Percentiles rank a stretch among this genome's conserved stretches.
phyloP scores from a whole-genome alignment of 2,329 filamentous ascomycete species.

The Xylariaceae sp. region DNA sequence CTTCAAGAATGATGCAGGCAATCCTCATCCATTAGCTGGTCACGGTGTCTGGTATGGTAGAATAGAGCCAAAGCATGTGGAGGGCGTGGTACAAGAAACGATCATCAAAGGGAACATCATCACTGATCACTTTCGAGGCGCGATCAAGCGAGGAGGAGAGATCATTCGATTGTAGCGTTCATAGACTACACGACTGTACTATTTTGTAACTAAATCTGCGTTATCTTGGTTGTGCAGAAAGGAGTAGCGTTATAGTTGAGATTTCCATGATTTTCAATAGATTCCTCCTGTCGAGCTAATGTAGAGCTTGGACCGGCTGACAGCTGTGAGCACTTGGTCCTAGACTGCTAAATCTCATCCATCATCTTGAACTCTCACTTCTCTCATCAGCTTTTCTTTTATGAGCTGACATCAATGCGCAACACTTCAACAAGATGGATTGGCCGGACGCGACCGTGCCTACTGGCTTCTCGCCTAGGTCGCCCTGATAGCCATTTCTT shows the following conservation, averaged over 20 bases:
- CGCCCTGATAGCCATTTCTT: neutral
- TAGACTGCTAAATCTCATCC: no score
- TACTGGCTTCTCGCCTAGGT: constrained; percentile 3
- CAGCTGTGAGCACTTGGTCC: no score
- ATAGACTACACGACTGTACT: no score
- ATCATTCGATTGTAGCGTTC: constrained; percentile 41
- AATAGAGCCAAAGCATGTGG: constrained; percentile 70
- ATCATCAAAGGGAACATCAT: constrained; percentile 64
- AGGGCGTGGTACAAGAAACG: constrained; percentile 71
- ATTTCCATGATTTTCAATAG: no score
- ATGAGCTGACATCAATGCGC: constrained; percentile 5
- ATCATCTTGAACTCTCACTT: no score
- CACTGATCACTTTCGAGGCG: constrained; percentile 67
- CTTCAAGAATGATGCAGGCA: constrained; percentile 33
- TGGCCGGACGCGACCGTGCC: constrained; percentile 9
- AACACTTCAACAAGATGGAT: constrained; percentile 9
- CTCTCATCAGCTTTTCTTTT: neutral
- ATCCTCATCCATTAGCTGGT: constrained; percentile 57
- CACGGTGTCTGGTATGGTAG: constrained; percentile 80
- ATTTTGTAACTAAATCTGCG: no score
- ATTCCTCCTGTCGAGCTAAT: no score
- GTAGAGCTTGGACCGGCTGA: no score
- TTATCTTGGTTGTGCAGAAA: no score
- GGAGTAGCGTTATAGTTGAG: no score
- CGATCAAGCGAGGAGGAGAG: constrained; percentile 51